Evolutionary conservation across 192 early-diverging fungal species (phyloP).

Genomic region (Allomyces macrogynus): DNA sequence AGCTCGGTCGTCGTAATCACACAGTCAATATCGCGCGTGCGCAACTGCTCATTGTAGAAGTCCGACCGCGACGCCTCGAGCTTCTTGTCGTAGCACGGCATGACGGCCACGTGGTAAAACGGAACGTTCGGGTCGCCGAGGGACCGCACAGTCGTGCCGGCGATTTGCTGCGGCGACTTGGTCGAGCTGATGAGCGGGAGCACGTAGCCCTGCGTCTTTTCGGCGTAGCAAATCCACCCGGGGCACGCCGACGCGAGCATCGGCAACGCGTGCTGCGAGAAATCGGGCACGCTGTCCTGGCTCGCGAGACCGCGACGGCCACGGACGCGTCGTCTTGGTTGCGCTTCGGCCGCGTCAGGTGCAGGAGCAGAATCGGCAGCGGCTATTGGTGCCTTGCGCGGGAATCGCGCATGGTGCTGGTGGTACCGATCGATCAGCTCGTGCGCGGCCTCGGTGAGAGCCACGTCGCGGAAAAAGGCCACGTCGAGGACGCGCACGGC

Average conservation of each 20-base stretch:
- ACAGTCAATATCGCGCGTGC: slow-evolving; percentile 85
- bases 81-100: slow-evolving; percentile 99
- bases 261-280: slow-evolving; percentile 13
- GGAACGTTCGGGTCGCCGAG: slow-evolving; percentile 21
- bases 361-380: too few species aligned
- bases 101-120: slow-evolving; percentile 83
- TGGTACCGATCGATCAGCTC: slow-evolving; percentile 72
- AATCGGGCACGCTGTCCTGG: neutral
- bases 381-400: too few species aligned
- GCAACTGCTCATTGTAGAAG: slow-evolving; percentile 63
- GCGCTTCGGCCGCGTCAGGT: too few species aligned
- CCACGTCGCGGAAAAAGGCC: slow-evolving; percentile 71
- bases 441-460: slow-evolving; percentile 56
- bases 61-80: slow-evolving; percentile 85
- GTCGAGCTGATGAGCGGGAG: slow-evolving; percentile 72
- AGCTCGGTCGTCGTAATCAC: slow-evolving; percentile 89
- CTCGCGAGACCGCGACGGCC: neutral
- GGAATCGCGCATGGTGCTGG: slow-evolving; percentile 6
- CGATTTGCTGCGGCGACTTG: slow-evolving; percentile 94
- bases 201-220: slow-evolving; percentile 85
- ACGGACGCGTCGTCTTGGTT: neutral
- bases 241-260: slow-evolving; percentile 44
- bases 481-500: slow-evolving; percentile 76
- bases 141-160: slow-evolving; percentile 39
- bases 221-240: slow-evolving; percentile 98